A percentile compares a stretch with the other conserved stretches of the same genome.
Conservation (phyloP, 495 filamentous ascomycete species). For the Penicillium pancosmium region DNA sequence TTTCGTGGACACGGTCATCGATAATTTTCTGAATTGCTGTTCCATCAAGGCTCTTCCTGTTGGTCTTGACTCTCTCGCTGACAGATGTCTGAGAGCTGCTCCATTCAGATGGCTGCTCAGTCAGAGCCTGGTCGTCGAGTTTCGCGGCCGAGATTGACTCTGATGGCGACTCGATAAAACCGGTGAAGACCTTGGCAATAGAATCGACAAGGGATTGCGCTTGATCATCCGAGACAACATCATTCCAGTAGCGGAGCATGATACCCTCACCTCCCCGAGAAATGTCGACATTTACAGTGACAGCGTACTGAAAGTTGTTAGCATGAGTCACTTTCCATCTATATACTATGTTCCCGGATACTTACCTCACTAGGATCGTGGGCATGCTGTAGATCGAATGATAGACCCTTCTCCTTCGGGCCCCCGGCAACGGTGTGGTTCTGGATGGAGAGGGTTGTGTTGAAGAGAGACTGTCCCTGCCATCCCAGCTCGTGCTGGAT, state of each 20-base stretch:
- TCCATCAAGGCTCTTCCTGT: constrained; percentile 23
- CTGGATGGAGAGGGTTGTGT: constrained; percentile 60
- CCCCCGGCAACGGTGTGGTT: constrained; percentile 42
- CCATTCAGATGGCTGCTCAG: constrained; percentile 13
- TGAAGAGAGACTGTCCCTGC: constrained; percentile 55
- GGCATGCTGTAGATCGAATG: constrained; percentile 42
- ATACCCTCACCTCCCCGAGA: constrained; percentile 47
- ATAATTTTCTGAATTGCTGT: constrained; percentile 40
- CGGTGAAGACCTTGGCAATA: constrained; percentile 37
- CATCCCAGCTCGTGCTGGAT: constrained; percentile 58
- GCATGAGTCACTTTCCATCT: not conserved
- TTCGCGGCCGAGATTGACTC: constrained; percentile 25
- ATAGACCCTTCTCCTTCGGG: constrained; percentile 37
- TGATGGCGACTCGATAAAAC: constrained; percentile 36
- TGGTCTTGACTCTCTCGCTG: constrained; percentile 18
- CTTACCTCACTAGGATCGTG: constrained; percentile 54
- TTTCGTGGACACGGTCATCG: constrained; percentile 45
- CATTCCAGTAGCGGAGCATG: constrained; percentile 52
- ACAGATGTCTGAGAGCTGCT: constrained; percentile 17
- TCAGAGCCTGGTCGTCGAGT: constrained; percentile 12
- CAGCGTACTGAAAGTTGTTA: constrained; percentile 39
- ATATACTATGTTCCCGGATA: not conserved
- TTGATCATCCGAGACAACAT: constrained; percentile 45
- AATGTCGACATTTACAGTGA: constrained; percentile 52
- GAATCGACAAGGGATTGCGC: constrained; percentile 34